Evolutionary conservation across 2,329 filamentous ascomycete species (phyloP).

Genomic region (Ophiobolus disseminans): DNA sequence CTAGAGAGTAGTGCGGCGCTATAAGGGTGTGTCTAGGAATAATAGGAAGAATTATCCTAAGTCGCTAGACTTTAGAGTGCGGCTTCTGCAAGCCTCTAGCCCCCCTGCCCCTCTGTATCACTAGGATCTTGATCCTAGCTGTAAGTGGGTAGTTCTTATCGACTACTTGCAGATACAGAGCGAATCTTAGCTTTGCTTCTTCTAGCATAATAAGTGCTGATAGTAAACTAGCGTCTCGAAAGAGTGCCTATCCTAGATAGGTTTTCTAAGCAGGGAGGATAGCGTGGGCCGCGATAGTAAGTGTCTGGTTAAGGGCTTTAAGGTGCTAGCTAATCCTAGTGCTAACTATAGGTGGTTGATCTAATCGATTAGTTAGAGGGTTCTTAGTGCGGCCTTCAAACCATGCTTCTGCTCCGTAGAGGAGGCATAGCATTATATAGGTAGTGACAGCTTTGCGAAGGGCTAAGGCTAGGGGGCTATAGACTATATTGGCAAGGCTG

Average conservation of each 20-base stretch:
- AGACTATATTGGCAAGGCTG: background rate
- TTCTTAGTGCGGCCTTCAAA: background rate
- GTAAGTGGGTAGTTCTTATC: background rate
- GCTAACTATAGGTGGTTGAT: background rate
- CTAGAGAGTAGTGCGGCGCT: background rate
- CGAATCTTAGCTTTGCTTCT: background rate
- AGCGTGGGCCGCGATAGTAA: background rate
- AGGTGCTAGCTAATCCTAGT: background rate
- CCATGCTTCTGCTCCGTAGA: background rate
- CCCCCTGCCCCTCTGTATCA: background rate
- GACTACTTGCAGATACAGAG: background rate
- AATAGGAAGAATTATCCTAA: background rate
- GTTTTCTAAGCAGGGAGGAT: too few species aligned
- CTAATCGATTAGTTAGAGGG: background rate
- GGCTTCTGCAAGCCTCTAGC: too few species aligned
- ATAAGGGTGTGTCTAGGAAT: background rate
- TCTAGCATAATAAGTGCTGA: too few species aligned
- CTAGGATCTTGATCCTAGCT: background rate
- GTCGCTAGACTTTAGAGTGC: conserved; percentile 1
- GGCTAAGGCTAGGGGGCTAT: background rate
- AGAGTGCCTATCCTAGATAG: too few species aligned
- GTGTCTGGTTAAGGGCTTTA: background rate
- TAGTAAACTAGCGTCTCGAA: too few species aligned
- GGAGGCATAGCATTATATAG: background rate
- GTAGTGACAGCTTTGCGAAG: background rate